Base-by-base conservation (phyloP, 768 basidiomycete species). In the Strobilomyces confusus region DNA sequence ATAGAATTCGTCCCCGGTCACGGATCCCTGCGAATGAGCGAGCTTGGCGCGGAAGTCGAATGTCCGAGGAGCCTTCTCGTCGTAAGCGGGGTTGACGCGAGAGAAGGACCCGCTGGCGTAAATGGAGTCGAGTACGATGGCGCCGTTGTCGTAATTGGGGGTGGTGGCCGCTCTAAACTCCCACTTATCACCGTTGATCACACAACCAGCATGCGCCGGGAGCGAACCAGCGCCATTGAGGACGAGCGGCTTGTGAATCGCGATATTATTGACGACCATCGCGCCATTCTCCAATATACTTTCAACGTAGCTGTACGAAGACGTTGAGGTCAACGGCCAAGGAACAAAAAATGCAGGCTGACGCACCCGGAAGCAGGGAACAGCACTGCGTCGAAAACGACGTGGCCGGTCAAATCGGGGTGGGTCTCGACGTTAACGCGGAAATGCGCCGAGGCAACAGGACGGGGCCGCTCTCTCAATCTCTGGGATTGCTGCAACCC, bases 281-380 rank as follows among this genome's bases (percentile, higher is more conserved):
- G 70, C 69, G 8, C 70, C 69, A 34, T 64, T 71, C 56, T 71
- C 70, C 23, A 71, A 45, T 29, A 67, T 68, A 36, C 65, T 64
- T 51, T 68, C 67, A 20, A 66, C 34, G 20, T 68, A 68, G 2
- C 66, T 68, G 19, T 0, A 0, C 17, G 22, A 37, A 7, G 57
- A 34, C 0, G n/a, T 48, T 63, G 26, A 58, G 40, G 8, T 25
- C 6, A 34, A 45, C 34, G 15, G 5, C 34, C 38, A 20, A 33
- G 45, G 19, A 15, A 17, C 5, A 41, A 1, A 8, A 3, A 52
- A 33, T 3, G 23, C 7, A 11, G 26, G 49, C 69, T 67, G 2
- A 74, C 57, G 45, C 62, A 79, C 19, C 75, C 78, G 17, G 77
- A 70, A 14, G 75, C 77, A 9, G 78, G 76, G 72, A 77, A 73